Base-by-base conservation (phyloP, 352 stramenopile species). In the Elongisporangium undulatum region DNA sequence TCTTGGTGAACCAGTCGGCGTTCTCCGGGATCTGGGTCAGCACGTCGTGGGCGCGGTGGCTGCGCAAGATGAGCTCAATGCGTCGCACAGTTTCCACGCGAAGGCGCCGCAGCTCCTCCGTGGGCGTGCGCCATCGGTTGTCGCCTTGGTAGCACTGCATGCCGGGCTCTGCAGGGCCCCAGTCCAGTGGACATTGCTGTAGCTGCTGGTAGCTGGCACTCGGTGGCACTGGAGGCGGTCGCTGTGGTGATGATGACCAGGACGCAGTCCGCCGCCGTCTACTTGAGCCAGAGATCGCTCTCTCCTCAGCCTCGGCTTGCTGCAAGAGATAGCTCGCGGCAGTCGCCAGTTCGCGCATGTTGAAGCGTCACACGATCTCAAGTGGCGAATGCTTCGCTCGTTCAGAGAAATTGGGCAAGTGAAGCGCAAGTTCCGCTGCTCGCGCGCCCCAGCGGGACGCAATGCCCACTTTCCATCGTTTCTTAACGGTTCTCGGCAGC, bases 41-140 rank as follows among this genome's bases (percentile, higher is more conserved):
- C 51, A 87, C 75, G 56, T 83, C 75, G 62, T 87, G 77, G 24
- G 77, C 75, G 59, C 78, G 71, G 66, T 87, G 77, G 61, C 71
- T 75, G 48, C 73, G 74, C 20, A 87, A 62, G 72, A 87, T 87
- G 59, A 73, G 73, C 61, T 87, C 77, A 56, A 87, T 82, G 10
- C 70, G 64, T 50, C 85, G 49, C 6, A 85, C 75, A 59, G 78
- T 60, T 29, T 68, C 72, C 22, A 75, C 77, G 20, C 77, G 77
- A 23, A 84, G 59, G 19, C 69, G 73, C 10, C 74, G 73, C 38
- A 87, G 51, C n/a, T 83, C 74, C 12, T 84, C 68, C 1, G 66
- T 72, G 55, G 53, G 68, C 48, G 57, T 39, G 39, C 66, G 71
- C 76, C 76, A 86, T 63, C 82, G 74, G 21, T 51, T 19, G 12